These are phyloP conservation scores for Chaetomidium leptoderma DNA, from an alignment of 495 filamentous ascomycete genomes.

Conservation along the genomic window DNA sequence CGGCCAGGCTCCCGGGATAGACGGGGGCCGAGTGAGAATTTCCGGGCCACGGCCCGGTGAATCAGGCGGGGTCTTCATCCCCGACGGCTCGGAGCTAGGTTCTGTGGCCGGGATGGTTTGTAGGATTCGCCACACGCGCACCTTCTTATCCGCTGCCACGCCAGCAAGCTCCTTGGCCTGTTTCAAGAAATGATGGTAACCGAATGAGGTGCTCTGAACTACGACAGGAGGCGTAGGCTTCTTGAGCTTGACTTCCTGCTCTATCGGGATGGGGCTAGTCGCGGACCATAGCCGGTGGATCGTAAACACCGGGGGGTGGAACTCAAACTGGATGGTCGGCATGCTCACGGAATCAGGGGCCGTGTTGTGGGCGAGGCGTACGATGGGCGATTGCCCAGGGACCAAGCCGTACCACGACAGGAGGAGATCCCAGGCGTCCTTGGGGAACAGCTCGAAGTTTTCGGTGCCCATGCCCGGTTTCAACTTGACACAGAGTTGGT, in stretches of 20 bases:
- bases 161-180: constrained; percentile 60
- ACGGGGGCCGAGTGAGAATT: constrained; percentile 25
- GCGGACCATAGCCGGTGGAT: constrained; percentile 69
- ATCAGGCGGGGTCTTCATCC: constrained; percentile 34
- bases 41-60: constrained; percentile 23
- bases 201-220: constrained; percentile 63
- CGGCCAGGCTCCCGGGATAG: constrained; percentile 51
- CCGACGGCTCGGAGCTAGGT: constrained; percentile 21
- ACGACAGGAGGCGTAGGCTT: constrained; percentile 56
- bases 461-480: constrained; percentile 64
- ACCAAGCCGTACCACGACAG: constrained; percentile 76
- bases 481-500: constrained; percentile 66
- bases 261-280: constrained; percentile 51
- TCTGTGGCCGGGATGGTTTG: constrained; percentile 40
- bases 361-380: constrained; percentile 73
- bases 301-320: constrained; percentile 80
- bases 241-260: constrained; percentile 52
- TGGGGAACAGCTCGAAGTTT: constrained; percentile 73
- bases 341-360: constrained; percentile 47
- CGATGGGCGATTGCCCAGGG: constrained; percentile 65
- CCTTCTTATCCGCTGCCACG: constrained; percentile 65
- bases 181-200: constrained; percentile 68
- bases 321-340: constrained; percentile 75
- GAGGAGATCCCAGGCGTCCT: constrained; percentile 75
- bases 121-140: constrained; percentile 73